phyloP scores from a whole-genome alignment of 225 moss, liverwort and hornwort genomes.

The Rhytidiadelphus loreus region DNA sequence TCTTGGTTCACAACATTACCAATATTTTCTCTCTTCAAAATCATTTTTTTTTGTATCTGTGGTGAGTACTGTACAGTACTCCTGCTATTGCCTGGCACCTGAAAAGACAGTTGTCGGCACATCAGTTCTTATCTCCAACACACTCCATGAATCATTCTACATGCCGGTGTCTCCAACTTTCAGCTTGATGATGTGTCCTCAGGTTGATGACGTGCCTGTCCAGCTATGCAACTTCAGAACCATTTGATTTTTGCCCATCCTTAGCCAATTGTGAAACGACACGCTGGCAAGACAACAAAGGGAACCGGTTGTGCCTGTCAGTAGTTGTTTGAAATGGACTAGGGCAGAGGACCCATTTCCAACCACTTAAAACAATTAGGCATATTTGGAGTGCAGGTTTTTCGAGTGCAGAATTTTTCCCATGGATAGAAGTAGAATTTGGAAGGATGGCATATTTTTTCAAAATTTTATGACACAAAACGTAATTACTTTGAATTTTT shows the following conservation, averaged over 20 bases:
- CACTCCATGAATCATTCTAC: neutral
- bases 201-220: neutral
- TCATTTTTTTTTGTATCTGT: neutral
- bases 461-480: too few species aligned
- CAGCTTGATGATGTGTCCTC: neutral
- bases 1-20: neutral
- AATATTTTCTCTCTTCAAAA: neutral
- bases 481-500: too few species aligned
- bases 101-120: neutral
- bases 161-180: neutral
- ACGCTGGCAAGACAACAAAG: neutral
- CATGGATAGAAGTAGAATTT: too few species aligned
- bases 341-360: too few species aligned
- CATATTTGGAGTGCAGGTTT: too few species aligned
- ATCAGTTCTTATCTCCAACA: neutral
- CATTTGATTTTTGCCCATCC: neutral
- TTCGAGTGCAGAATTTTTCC: too few species aligned
- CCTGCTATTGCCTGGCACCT: neutral
- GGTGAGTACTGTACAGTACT: neutral
- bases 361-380: too few species aligned
- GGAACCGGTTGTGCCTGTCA: neutral
- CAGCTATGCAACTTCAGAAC: neutral
- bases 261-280: neutral
- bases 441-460: too few species aligned
- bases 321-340: neutral